Base-by-base conservation (phyloP, 116 monocot species). In the Dioscorea cayenensis region DNA sequence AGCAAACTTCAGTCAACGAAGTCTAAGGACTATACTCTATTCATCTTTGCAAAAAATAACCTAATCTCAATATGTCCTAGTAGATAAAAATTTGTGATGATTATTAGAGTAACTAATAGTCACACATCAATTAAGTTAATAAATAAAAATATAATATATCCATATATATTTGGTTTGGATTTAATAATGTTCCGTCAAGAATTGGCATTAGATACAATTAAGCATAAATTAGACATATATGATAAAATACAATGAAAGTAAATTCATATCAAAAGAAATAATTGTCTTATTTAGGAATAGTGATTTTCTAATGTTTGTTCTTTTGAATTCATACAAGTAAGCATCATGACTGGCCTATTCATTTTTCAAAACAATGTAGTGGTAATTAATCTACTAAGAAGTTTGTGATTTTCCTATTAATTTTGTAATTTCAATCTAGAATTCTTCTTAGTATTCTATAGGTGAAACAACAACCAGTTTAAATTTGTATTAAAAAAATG, bases 301-400 rank as follows among this genome's bases (percentile, higher is more conserved):
- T 71, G 18, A 12, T 52, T 13, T 18, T 52, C 52, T 52, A 18
- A 50, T 66, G 19, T 18, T 28, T 11, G 7, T 59, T 49, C 66
- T 32, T 64, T 67, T 37, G 63, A 64, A 58, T 62, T 3, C 52
- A 16, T 14, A 52, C 81, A 90, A 86, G 70, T 79, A 13, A 66
- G 65, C 36, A 79, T 81, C 60, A 77, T 81, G 5, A 90, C 77
- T 6, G 86, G 81, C 32, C 61, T 77, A 19, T 72, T 76, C 66
- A 76, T 90, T 70, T 72, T 90, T 43, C 90, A 86, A 73, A 90
- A 90, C 59, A 77, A 81, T 90, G 78, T 86, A 28, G 86, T 84
- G 86, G 90, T 86, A 78, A 58, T 32, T 86, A 78, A 58, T 32
- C 68, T 28, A 63, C 6, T 21, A 37, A 27, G 7, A 17, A 20